Base-by-base conservation (phyloP, 2,329 filamentous ascomycete genomes). In the Trichoderma breve region DNA sequence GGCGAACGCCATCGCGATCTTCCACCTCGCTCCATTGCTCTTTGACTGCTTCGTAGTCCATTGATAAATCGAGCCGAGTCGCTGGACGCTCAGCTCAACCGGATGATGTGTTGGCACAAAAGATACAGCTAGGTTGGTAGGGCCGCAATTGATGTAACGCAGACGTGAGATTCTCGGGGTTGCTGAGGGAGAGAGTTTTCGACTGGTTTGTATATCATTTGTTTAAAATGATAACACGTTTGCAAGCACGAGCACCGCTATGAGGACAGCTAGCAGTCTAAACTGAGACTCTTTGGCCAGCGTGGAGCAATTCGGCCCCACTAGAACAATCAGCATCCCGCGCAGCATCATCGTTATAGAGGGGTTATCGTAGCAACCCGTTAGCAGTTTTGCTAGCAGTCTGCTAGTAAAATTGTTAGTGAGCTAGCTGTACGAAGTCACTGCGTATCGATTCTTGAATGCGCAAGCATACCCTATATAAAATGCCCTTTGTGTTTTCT, bases 21-120 rank as follows among this genome's bases (percentile, higher is more conserved):
- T 99, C 96, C 72, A 97, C 91, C 82, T 98, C 94, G 79, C 92
- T 94, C 95, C 95, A 98, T 85, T 95, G 92, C 84, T 98, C 95
- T 85, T 98, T 98, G 76, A 97, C 85, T 76, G 91, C 88, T 82
- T 98, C 95, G 87, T 94, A 97, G 82, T 97, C 95, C 94, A 97
- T 97, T 47, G 47, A 26, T 51, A 6, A 60, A 36, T 47, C 39
- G 39, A 43, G 39, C 39, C 39, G 15, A 43, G 39, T 43, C 26
- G 53, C 39, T 60, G 34, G 26, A 68, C 55, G 47, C 65, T 47
- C 65, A 47, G 65, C 43, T 34, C 26, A 32, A 26, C 39, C 26
- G n/a, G 30, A 34, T 60, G 15, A 63, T 47, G 34, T 65, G 28
- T 34, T 53, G 28, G 47, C 28, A 39, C 7, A 21, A 5, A 58